Evolutionary conservation across 1,284 basidiomycete species (phyloP), one percentile per base, ranked within the genome.

Genomic region (Cutaneotrichosporon curvatum): DNA sequence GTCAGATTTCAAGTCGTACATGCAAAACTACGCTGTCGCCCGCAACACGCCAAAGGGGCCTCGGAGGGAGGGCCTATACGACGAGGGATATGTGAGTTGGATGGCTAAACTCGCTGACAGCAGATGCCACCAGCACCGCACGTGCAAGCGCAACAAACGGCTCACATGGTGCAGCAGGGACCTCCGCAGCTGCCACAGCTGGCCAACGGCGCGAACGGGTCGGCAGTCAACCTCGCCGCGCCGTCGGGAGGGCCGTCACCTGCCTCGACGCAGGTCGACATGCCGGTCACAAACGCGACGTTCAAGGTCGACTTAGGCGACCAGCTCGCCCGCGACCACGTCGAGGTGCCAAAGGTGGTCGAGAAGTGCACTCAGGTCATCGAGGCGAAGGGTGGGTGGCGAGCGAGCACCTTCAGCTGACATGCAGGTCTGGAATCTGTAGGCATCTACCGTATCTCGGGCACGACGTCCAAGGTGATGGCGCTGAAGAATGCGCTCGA

Each of bases 391-490:
- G 90, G 73, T 68, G 40, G 47, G 65, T 39, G 10, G n/a, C 36
- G 6, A 12, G 30, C 6, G n/a, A n/a, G n/a, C n/a, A n/a, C n/a
- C n/a, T n/a, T n/a, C n/a, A 20, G 35, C 25, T 20, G 43, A 16
- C 2, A 22, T n/a, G 28, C 40, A 60, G 76, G 94, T 2, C 72
- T 97, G 43, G 74, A 79, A 35, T 83, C 80, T 11, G 85, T 90
- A 70, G 94, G 94, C 36, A 87, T 99, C 45, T 99, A 98, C 70
- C 81, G 94, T 22, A 76, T 99, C 34, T 91, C 85, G 47, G 94
- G 94, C 11, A 96, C 85, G 58, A 84, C 86, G 37, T 89, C 85
- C 40, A 87, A 89, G 61, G 85, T 98, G 34, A 78, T 82, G 56
- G 81, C 82, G 56, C 75, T 99, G 49, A 91, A 89, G 72, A 82